Percentiles rank a stretch among this genome's conserved stretches.
Evolutionary conservation across 805 yeast genomes (phyloP).

Genomic region (Tetrapisispora arboricola): DNA sequence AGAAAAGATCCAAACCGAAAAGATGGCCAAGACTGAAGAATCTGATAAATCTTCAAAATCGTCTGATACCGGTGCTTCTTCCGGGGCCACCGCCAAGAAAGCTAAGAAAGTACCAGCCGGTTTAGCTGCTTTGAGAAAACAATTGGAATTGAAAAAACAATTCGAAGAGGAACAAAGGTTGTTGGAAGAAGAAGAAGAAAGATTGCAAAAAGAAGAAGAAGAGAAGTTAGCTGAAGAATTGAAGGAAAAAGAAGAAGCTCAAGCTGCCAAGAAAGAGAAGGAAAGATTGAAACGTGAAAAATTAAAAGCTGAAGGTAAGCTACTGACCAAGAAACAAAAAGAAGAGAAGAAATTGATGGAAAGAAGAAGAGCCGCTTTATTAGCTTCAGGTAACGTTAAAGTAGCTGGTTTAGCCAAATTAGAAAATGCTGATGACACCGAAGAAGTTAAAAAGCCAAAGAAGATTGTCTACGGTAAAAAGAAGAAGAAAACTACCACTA

Average conservation of each 20-base stretch:
- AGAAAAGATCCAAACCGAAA: slow-evolving; percentile 27
- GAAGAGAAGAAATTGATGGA: slow-evolving; percentile 81
- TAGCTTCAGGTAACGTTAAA: slow-evolving; percentile 59
- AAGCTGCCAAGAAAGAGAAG: slow-evolving; percentile 67
- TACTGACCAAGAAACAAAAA: slow-evolving; percentile 86
- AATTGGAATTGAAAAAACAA: slow-evolving; percentile 79
- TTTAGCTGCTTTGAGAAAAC: slow-evolving; percentile 82
- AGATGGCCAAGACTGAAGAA: slow-evolving; percentile 5
- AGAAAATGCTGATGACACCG: slow-evolving; percentile 8
- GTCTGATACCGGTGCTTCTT: slow-evolving; percentile 16
- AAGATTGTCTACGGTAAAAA: slow-evolving; percentile 67
- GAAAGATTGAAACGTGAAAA: slow-evolving; percentile 82
- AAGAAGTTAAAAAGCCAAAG: slow-evolving; percentile 40
- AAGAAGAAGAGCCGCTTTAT: slow-evolving; percentile 77
- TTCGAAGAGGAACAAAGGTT: slow-evolving; percentile 74
- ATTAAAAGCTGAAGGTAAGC: slow-evolving; percentile 92
- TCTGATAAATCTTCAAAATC: no score
- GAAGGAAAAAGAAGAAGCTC: slow-evolving; percentile 45
- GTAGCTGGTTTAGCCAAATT: slow-evolving; percentile 60
- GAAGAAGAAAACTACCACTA: slow-evolving; percentile 38
- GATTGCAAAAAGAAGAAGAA: slow-evolving; percentile 38
- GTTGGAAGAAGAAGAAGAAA: slow-evolving; percentile 66
- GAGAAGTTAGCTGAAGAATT: slow-evolving; percentile 37
- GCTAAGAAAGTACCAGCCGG: slow-evolving; percentile 84
- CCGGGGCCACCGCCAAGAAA: slow-evolving; percentile 6